These are phyloP conservation scores for Teunomyces cretensis DNA, from an alignment of 805 yeast genomes.

Conservation along the genomic window DNA sequence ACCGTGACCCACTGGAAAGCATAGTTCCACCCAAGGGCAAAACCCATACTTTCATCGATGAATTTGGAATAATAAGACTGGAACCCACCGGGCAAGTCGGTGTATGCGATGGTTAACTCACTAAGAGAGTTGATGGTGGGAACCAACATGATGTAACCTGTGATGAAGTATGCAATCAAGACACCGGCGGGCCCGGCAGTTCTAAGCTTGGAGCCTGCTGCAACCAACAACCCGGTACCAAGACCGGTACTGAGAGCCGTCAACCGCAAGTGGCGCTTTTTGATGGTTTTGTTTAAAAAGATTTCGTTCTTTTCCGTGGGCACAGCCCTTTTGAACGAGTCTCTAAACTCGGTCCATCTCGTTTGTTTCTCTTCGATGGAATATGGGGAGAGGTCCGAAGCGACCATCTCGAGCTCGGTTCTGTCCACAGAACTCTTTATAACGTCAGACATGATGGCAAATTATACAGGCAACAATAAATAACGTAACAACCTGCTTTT, in stretches of 20 bases:
- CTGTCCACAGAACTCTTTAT: neutral
- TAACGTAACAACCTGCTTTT: neutral
- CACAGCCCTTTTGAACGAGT: conserved; percentile 21
- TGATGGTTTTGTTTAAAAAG: conserved; percentile 8
- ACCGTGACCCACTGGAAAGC: conserved; percentile 31
- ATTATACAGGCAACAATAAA: too few species aligned
- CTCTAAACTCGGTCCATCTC: conserved; percentile 20
- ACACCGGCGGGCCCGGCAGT: conserved; percentile 26
- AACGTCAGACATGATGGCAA: neutral
- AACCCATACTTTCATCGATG: conserved; percentile 37
- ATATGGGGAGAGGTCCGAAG: conserved; percentile 2
- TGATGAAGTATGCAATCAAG: conserved; percentile 22
- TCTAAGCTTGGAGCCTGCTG: conserved; percentile 25
- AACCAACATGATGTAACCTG: conserved; percentile 25
- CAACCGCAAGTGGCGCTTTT: conserved; percentile 25
- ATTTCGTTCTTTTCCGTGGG: conserved; percentile 4
- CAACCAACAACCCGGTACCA: conserved; percentile 32
- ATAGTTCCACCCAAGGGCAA: conserved; percentile 41
- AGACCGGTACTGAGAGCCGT: conserved; percentile 31
- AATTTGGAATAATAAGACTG: conserved; percentile 29
- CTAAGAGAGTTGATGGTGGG: conserved; percentile 29
- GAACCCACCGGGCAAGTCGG: conserved; percentile 27
- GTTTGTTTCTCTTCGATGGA: conserved; percentile 3
- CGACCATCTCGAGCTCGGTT: conserved; percentile 6
- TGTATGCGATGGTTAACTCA: conserved; percentile 27